Evolutionary conservation across 345 rosid genomes (phyloP).

Genomic region (Populus deltoides): DNA sequence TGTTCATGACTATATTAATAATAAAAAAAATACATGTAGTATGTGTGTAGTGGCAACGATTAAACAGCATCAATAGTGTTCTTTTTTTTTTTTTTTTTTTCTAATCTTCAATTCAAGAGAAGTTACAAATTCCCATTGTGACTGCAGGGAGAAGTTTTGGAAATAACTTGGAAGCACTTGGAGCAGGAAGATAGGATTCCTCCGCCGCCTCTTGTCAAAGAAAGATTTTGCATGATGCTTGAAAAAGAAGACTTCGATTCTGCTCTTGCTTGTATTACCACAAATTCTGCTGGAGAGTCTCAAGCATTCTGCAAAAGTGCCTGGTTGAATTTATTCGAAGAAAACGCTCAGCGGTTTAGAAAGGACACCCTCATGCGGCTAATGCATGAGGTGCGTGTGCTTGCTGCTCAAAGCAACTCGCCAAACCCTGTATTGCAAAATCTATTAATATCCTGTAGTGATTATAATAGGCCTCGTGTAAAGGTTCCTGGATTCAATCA

Average conservation of each 20-base stretch:
- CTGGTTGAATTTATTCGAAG: conserved; percentile 52
- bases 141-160: conserved; percentile 59
- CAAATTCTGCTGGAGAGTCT: conserved; percentile 24
- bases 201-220: conserved; percentile 62
- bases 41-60: not conserved
- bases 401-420: conserved; percentile 22
- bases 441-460: conserved; percentile 53
- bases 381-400: conserved; percentile 34
- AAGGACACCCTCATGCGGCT: conserved; percentile 46
- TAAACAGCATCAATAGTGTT: not conserved
- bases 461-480: conserved; percentile 30
- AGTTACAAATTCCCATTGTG: not conserved
- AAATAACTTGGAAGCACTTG: conserved; percentile 73
- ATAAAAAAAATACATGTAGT: not conserved
- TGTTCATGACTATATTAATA: no score
- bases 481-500: not conserved
- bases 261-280: conserved; percentile 48
- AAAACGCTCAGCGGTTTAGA: conserved; percentile 38
- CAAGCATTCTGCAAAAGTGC: conserved; percentile 45
- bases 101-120: not conserved
- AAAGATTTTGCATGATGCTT: conserved; percentile 60
- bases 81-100: no score
- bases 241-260: conserved; percentile 46
- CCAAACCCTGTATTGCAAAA: conserved; percentile 41
- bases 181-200: conserved; percentile 35